Base-by-base conservation (phyloP, 1,139 yeast genomes). In the Yamadazyma membranifaciens region DNA sequence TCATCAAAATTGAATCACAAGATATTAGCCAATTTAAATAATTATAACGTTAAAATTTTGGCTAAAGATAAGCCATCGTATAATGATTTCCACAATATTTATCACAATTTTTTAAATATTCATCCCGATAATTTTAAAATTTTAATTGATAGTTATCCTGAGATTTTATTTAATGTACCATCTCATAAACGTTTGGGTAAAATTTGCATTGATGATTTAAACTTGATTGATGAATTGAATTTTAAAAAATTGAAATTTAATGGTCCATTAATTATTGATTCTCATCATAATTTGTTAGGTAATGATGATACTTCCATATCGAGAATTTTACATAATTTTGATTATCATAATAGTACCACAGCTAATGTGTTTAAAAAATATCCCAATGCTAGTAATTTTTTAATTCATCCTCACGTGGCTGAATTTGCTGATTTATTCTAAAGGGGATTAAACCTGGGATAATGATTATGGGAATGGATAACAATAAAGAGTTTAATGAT, bases 251-350 rank as follows among this genome's bases (percentile, higher is more conserved):
- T 55, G 31, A 33, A 35, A 9, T 50, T 51, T 29, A 27, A 42
- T 24, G 60, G 75, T 5, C 85, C 82, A 0, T 63, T 81, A 45
- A 67, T 79, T 30, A 78, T 80, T 38, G 87, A 81, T 60, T 77
- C 80, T 72, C 72, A 71, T 41, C 71, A 78, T 54, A 59, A 65
- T 40, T 57, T 73, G 53, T 62, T 80, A 42, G 85, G 85, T 3
- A 69, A 72, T 43, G 75, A 75, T 49, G 72, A 68, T 39, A 55
- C 59, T 10, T 64, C 73, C 37, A 61, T 73, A 45, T 69, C 67
- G 48, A 51, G 75, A 33, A 65, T 73, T 44, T 65, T 73, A 65
- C 62, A 65, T 32, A 69, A 73, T 57, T 70, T 69, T 54, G 50
- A 48, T 20, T 45, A 49, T 22, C 30, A 31, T 16, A 37, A 37